Conservation (phyloP, 108 stramenopile species). For the Chaetoceros tenuissimus region DNA sequence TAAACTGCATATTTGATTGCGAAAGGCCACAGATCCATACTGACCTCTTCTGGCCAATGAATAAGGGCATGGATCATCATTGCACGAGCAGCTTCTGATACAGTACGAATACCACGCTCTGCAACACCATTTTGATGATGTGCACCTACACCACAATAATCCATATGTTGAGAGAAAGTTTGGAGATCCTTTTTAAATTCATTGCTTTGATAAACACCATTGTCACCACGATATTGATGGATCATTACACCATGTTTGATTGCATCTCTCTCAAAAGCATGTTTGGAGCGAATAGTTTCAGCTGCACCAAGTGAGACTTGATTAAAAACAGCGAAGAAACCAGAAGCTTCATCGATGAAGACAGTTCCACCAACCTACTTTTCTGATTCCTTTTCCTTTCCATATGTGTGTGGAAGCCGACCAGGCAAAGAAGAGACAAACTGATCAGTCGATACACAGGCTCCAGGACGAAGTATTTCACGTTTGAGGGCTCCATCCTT, state of each 20-base stretch:
- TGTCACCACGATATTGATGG: constrained; percentile 22
- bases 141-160: constrained; percentile 34
- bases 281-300: constrained; percentile 33
- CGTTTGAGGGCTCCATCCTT: neutral
- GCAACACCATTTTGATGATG: constrained; percentile 55
- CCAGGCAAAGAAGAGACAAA: constrained; percentile 25
- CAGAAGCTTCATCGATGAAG: constrained; percentile 32
- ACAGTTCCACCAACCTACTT: constrained; percentile 30
- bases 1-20: constrained; percentile 38
- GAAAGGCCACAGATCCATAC: constrained; percentile 31
- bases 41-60: constrained; percentile 26
- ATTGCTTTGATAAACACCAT: constrained; percentile 17
- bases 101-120: constrained; percentile 30
- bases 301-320: constrained; percentile 17
- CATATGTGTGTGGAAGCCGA: constrained; percentile 14
- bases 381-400: constrained; percentile 14
- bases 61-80: constrained; percentile 30
- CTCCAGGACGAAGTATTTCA: constrained; percentile 9
- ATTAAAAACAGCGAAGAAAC: constrained; percentile 6
- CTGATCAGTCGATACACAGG: constrained; percentile 29
- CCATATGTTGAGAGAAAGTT: constrained; percentile 7
- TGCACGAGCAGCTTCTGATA: constrained; percentile 20
- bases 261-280: constrained; percentile 13
- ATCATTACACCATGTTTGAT: constrained; percentile 14
- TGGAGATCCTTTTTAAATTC: constrained; percentile 4